Evolutionary conservation across 257 asterid genomes (phyloP).

Genomic region (Gentiana straminea): DNA sequence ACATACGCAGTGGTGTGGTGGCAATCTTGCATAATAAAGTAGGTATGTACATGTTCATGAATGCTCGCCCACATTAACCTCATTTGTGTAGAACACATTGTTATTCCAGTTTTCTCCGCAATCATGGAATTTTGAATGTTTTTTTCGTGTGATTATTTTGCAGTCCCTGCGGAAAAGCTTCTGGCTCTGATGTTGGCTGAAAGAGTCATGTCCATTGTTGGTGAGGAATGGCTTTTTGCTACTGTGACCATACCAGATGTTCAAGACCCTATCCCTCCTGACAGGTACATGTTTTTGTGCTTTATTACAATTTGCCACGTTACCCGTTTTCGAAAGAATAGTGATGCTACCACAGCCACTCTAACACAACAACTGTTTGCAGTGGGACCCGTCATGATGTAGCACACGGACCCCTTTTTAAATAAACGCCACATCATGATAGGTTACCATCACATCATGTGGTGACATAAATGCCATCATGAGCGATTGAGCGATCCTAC

Average conservation of each 20-base stretch:
- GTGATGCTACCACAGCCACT: too few relatives aligned
- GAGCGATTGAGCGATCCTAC: too few relatives aligned
- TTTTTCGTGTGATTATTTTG: slow-evolving; percentile 13
- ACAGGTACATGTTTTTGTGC: slow-evolving; percentile 32
- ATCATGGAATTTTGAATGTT: background rate
- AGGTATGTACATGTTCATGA: slow-evolving; percentile 35
- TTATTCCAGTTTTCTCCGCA: background rate
- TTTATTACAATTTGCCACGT: slow-evolving; percentile 2
- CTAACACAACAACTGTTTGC: too few relatives aligned
- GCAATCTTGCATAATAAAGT: slow-evolving; percentile 76
- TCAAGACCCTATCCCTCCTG: slow-evolving; percentile 37
- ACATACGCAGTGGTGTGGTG: slow-evolving; percentile 61
- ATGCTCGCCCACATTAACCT: background rate
- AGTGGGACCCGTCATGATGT: too few relatives aligned
- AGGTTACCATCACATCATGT: too few relatives aligned
- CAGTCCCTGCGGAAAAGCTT: slow-evolving; percentile 65
- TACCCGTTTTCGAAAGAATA: too few relatives aligned
- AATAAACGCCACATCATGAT: too few relatives aligned
- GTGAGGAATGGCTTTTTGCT: slow-evolving; percentile 75
- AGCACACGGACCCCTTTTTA: too few relatives aligned
- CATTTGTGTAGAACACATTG: background rate
- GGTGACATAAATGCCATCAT: too few relatives aligned
- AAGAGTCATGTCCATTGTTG: slow-evolving; percentile 47
- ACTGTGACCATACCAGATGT: slow-evolving; percentile 31
- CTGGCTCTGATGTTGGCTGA: slow-evolving; percentile 80